A percentile compares a stretch with the other conserved stretches of the same genome.
Conservation (phyloP, 352 stramenopile species). For the Halophytophthora polymorphica region DNA sequence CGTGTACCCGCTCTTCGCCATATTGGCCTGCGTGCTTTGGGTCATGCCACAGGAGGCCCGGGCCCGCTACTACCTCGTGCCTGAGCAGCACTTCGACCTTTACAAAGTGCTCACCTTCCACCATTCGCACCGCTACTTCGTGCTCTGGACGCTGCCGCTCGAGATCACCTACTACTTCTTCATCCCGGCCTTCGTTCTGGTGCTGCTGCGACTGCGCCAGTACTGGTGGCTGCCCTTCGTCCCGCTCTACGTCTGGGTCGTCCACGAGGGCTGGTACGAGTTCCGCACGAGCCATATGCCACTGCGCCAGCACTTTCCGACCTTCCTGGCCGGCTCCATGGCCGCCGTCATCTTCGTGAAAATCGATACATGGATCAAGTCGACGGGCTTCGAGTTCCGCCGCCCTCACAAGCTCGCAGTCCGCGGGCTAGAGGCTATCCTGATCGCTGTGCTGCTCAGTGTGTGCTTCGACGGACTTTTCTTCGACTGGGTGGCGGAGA, state of each 20-base stretch:
- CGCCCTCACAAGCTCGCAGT: constrained; percentile 3
- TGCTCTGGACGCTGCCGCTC: constrained; percentile 40
- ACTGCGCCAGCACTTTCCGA: constrained; percentile 10
- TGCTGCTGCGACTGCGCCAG: constrained; percentile 3
- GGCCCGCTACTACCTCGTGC: constrained; percentile 15
- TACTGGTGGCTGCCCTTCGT: constrained; percentile 8
- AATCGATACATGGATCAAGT: constrained; percentile 2
- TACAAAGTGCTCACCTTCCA: constrained; percentile 27
- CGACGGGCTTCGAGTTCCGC: constrained; percentile 3
- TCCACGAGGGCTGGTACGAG: constrained; percentile 3
- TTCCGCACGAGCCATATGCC: constrained; percentile 11
- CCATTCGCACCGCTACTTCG: constrained; percentile 16
- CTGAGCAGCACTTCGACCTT: constrained; percentile 17
- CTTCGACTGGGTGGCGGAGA: constrained; percentile 17
- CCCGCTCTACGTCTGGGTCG: constrained; percentile 11
- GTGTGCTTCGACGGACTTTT: constrained; percentile 7
- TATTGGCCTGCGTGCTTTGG: constrained; percentile 17
- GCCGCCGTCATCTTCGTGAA: constrained; percentile 15
- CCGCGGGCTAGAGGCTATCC: constrained; percentile 2
- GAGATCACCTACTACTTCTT: constrained; percentile 31
- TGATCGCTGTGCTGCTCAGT: constrained; percentile 15
- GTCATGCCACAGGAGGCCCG: constrained; percentile 11
- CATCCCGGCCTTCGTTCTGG: constrained; percentile 19
- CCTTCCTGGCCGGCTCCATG: constrained; percentile 23
- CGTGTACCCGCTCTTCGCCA: constrained; percentile 38